These are phyloP conservation scores for Tulasnella sp. DNA, from an alignment of 768 basidiomycete species.

Conservation along the genomic window DNA sequence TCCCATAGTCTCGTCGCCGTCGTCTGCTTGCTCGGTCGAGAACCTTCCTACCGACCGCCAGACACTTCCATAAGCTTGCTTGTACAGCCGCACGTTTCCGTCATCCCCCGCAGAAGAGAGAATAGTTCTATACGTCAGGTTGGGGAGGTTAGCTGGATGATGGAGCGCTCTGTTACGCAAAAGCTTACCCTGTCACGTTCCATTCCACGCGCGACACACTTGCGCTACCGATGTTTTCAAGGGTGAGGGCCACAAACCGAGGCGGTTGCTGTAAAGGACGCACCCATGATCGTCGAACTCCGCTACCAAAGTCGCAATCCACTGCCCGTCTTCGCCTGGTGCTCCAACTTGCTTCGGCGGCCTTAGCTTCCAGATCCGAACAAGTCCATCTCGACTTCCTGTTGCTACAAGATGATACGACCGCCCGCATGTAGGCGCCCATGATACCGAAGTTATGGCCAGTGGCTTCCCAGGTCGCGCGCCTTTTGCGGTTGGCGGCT, in stretches of 20 bases:
- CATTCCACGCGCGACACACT: slow-evolving; percentile 88
- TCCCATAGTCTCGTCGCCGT: slow-evolving; percentile 50
- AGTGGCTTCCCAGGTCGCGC: slow-evolving; percentile 48
- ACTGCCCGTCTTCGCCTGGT: slow-evolving; percentile 51
- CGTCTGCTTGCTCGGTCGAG: slow-evolving; percentile 74
- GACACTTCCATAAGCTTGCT: slow-evolving; percentile 76
- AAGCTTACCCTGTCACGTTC: slow-evolving; percentile 80
- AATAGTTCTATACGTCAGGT: slow-evolving; percentile 59
- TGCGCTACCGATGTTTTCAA: slow-evolving; percentile 50
- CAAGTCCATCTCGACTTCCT: slow-evolving; percentile 82
- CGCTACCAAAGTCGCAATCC: slow-evolving; percentile 76
- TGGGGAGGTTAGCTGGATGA: neutral
- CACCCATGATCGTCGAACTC: slow-evolving; percentile 89
- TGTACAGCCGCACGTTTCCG: slow-evolving; percentile 81
- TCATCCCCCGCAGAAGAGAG: slow-evolving; percentile 84
- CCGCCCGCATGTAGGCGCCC: slow-evolving; percentile 94
- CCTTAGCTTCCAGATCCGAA: slow-evolving; percentile 85
- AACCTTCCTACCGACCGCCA: slow-evolving; percentile 84
- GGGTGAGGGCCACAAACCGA: neutral
- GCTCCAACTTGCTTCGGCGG: slow-evolving; percentile 55
- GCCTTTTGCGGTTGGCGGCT: slow-evolving; percentile 41
- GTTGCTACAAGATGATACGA: slow-evolving; percentile 94
- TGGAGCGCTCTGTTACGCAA: neutral
- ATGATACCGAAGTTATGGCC: slow-evolving; percentile 82
- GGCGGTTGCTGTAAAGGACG: slow-evolving; percentile 37